These are phyloP conservation scores for Citrus unshiu DNA, from an alignment of 345 rosid species.

Conservation along the genomic window DNA sequence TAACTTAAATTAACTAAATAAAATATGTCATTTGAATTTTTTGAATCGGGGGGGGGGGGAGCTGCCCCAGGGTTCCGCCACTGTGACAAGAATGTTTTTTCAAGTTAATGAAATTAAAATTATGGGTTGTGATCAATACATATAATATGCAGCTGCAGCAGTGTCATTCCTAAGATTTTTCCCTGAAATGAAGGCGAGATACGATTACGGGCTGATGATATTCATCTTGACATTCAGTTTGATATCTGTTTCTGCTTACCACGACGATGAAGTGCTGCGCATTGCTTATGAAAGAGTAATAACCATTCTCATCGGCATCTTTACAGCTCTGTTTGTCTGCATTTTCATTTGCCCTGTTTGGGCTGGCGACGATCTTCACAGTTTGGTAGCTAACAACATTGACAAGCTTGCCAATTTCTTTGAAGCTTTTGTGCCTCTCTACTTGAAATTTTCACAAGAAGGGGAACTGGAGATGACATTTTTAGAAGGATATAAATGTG, in stretches of 20 bases:
- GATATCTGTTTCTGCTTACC: slow-evolving; percentile 23
- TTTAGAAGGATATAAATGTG: slow-evolving; percentile 23
- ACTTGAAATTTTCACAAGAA: slow-evolving; percentile 7
- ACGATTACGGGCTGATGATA: slow-evolving; percentile 35
- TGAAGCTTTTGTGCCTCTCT: slow-evolving; percentile 22
- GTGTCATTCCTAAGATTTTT: slow-evolving; percentile 32
- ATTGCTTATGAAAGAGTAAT: slow-evolving; percentile 16
- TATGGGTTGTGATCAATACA: neutral
- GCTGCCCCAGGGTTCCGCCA: too few relatives aligned
- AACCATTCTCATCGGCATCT: slow-evolving; percentile 26
- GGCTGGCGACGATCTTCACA: slow-evolving; percentile 20
- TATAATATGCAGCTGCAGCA: slow-evolving; percentile 21
- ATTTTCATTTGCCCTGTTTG: slow-evolving; percentile 17
- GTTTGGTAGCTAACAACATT: slow-evolving; percentile 8
- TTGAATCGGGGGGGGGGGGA: too few relatives aligned
- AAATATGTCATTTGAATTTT: too few relatives aligned
- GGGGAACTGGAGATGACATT: neutral
- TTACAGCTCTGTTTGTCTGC: neutral
- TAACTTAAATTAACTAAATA: too few relatives aligned
- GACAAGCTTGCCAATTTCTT: slow-evolving; percentile 19
- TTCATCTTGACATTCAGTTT: slow-evolving; percentile 35
- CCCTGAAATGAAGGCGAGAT: slow-evolving; percentile 37
- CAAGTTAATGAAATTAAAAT: too few relatives aligned
- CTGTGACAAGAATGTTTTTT: too few relatives aligned
- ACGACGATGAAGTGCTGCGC: slow-evolving; percentile 7